Evolutionary conservation across 2,329 filamentous ascomycete species (phyloP), one percentile per base, ranked within the genome.

Genomic region (Exserohilum rostratum): DNA sequence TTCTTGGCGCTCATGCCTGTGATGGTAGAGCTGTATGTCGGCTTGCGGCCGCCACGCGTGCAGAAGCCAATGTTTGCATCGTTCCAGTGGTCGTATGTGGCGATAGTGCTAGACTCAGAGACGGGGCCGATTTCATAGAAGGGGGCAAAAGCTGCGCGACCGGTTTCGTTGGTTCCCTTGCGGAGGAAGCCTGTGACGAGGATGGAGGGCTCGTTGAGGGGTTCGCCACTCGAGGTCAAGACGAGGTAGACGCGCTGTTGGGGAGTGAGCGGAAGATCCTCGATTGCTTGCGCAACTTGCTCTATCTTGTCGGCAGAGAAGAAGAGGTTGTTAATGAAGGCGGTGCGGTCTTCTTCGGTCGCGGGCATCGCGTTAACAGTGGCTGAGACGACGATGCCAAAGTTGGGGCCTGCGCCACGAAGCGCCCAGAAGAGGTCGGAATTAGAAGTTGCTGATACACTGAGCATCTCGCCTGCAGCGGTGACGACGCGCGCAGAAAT

Each of bases 31-130:
- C 66, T 70, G 57, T 70, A 78, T 5, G 74, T 67, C 1, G 77
- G 77, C 59, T 79, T 80, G 40, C 76, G 74, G 1, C 62, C 75
- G 6, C 73, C 76, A 2, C 65, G 64, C 2, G 48, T 46, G 60
- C 77, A 79, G 61, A 77, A 77, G 4, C 57, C 53, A 47, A 76
- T 73, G 39, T 68, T 72, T 5, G 63, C 76, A 3, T 66, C 64
- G 60, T 80, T 80, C 77, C 77, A 78, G 17, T 59, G 37, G 15
- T 68, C 65, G 62, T 79, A 79, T 0, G 70, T 66, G 1, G 68
- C 62, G 12, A 77, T 64, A 4, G 55, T 46, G 25, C 58, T 69
- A 17, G 44, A 51, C 17, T 69, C 50, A 3, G 45, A 54, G 1
- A 55, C 20, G 27, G 48, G 76, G 0, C 70, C 75, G 6, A 79